Percentiles rank a stretch among this genome's conserved stretches.
Evolutionary conservation across 371 early-diverging fungal species (phyloP).

Genomic region (Saksenaea oblongispora): DNA sequence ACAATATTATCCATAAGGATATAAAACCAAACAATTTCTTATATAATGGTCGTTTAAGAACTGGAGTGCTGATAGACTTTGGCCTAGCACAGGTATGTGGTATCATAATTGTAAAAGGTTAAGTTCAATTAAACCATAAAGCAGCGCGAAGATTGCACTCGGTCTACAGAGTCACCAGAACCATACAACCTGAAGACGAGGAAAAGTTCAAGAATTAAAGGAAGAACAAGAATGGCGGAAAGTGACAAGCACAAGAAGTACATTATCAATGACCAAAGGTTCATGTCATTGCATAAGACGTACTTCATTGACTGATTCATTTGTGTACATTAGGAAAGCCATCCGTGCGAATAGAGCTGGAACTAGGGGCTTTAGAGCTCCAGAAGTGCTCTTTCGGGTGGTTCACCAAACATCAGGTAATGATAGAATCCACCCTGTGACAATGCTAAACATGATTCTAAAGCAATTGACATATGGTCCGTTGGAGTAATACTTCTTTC

Average conservation of each 20-base stretch:
- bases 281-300: not conserved
- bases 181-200: not conserved
- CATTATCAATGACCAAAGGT: not conserved
- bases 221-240: not conserved
- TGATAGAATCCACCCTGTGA: not conserved
- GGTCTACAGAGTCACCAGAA: not conserved
- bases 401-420: constrained; percentile 65
- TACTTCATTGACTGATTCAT: not conserved
- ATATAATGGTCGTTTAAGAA: constrained; percentile 65
- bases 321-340: constrained; percentile 52
- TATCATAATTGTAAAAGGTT: not conserved
- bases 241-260: not conserved
- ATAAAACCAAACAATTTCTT: constrained; percentile 98
- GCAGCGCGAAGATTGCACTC: not conserved
- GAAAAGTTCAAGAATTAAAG: not conserved
- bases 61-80: constrained; percentile 96
- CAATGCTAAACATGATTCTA: not conserved
- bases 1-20: constrained; percentile 88
- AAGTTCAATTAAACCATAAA: not conserved
- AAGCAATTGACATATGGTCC: constrained; percentile 95
- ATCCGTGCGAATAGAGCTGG: constrained; percentile 95
- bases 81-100: constrained; percentile 92
- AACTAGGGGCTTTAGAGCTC: constrained; percentile 99
- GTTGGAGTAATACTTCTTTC: constrained; percentile 92
- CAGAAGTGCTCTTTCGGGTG: constrained; percentile 94